A percentile compares a stretch with the other conserved stretches of the same genome.
phyloP scores from a whole-genome alignment of 2,329 filamentous ascomycete species.

The Aplosporella prunicola region DNA sequence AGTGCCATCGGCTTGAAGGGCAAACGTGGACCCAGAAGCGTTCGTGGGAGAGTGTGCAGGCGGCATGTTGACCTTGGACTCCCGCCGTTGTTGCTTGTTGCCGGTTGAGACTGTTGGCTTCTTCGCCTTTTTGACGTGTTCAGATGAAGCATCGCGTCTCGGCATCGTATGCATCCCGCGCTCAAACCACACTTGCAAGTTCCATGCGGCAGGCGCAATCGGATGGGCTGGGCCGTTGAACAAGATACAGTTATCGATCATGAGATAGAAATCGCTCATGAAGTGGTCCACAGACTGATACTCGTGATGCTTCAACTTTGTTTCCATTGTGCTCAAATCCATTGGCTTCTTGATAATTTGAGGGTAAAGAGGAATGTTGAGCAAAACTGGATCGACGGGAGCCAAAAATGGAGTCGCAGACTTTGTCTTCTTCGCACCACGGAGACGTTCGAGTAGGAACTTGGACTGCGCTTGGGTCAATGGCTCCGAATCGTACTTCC shows the following conservation, averaged over 20 bases:
- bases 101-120: slow-evolving; percentile 24
- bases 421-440: slow-evolving; percentile 77
- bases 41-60: slow-evolving; percentile 37
- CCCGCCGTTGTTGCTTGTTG: slow-evolving; percentile 37
- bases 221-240: slow-evolving; percentile 78
- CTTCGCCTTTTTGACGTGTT: slow-evolving; percentile 50
- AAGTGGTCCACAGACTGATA: slow-evolving; percentile 67
- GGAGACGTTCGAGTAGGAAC: slow-evolving; percentile 56
- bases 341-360: slow-evolving; percentile 67
- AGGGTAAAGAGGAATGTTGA: slow-evolving; percentile 67
- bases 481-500: slow-evolving; percentile 29
- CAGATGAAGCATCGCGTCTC: slow-evolving; percentile 45
- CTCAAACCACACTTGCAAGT: slow-evolving; percentile 50
- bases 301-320: slow-evolving; percentile 59
- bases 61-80: slow-evolving; percentile 35
- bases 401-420: slow-evolving; percentile 65
- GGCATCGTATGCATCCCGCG: slow-evolving; percentile 53
- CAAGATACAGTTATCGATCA: slow-evolving; percentile 65
- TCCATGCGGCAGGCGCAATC: slow-evolving; percentile 59
- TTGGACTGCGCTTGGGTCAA: slow-evolving; percentile 53
- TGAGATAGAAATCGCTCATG: slow-evolving; percentile 62
- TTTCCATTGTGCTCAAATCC: slow-evolving; percentile 76
- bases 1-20: slow-evolving; percentile 65
- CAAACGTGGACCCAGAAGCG: slow-evolving; percentile 49
- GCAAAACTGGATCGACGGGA: slow-evolving; percentile 67